Conservation (phyloP, 345 rosid genomes). For the Atalantia buxifolia region DNA sequence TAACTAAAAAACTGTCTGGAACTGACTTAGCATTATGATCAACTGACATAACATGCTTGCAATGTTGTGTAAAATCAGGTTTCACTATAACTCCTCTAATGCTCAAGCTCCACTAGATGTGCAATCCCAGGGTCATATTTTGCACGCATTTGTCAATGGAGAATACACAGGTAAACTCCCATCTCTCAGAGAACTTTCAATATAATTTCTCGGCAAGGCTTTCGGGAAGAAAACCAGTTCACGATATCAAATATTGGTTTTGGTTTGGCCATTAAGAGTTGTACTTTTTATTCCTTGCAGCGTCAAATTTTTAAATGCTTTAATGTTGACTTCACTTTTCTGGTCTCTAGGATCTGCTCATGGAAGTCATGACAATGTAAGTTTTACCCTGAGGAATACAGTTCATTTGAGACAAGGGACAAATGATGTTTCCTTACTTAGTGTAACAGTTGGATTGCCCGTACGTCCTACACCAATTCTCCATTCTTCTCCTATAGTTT, state of each 20-base stretch:
- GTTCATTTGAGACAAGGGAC: constrained; percentile 29
- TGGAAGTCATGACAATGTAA: constrained; percentile 22
- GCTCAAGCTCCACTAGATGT: constrained; percentile 27
- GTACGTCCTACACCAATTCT: constrained; percentile 22
- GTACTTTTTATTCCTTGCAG: neutral
- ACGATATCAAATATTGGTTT: neutral
- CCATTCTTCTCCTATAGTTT: neutral
- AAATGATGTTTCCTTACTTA: constrained; percentile 44
- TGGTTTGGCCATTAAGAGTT: neutral
- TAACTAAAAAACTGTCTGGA: neutral
- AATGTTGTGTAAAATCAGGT: constrained; percentile 20
- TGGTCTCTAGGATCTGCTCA: constrained; percentile 39
- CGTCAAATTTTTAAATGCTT: neutral
- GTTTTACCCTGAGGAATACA: constrained; percentile 17
- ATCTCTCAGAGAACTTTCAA: neutral
- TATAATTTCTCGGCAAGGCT: neutral
- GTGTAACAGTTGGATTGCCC: constrained; percentile 52
- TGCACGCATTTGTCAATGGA: constrained; percentile 49
- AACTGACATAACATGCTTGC: neutral
- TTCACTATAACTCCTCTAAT: constrained; percentile 18
- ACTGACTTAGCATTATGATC: neutral
- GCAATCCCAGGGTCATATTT: constrained; percentile 42
- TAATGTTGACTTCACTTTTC: neutral
- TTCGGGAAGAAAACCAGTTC: neutral
- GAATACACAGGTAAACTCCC: constrained; percentile 22